phyloP scores from a whole-genome alignment of 2,329 filamentous ascomycete species.

The Botrytis deweyae region DNA sequence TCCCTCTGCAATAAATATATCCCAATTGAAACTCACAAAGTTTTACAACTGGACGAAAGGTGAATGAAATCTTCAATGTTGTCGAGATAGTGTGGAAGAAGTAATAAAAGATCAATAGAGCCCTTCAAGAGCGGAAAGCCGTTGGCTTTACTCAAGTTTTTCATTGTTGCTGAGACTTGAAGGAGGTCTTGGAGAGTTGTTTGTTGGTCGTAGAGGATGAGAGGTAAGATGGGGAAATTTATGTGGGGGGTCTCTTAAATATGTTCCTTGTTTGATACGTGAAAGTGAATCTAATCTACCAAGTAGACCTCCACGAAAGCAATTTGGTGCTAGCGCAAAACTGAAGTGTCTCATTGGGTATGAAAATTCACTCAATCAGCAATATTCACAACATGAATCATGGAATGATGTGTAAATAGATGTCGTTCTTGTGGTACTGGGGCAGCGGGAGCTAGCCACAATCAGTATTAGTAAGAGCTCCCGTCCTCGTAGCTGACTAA shows the following conservation, averaged over 20 bases:
- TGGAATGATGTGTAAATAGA: no score
- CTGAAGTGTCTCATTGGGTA: no score
- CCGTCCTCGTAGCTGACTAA: no score
- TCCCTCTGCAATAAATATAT: background rate
- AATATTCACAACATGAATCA: no score
- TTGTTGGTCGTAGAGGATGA: background rate
- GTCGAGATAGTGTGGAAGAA: background rate
- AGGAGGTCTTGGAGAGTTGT: rapidly evolving
- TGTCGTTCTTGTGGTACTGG: no score
- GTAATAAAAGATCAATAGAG: background rate
- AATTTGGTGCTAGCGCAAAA: background rate
- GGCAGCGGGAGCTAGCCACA: no score
- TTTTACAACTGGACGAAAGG: background rate
- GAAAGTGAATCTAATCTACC: background rate
- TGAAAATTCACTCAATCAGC: no score
- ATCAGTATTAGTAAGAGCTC: no score
- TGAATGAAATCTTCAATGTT: background rate
- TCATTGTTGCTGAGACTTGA: background rate
- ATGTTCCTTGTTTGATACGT: rapidly evolving
- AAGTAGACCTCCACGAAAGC: background rate
- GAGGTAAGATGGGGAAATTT: rapidly evolving
- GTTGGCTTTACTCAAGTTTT: background rate
- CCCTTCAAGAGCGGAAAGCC: background rate
- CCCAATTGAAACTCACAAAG: background rate
- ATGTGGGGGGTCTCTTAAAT: rapidly evolving